phyloP scores from a whole-genome alignment of 78 protist genomes.

The Pirum gemmata region DNA sequence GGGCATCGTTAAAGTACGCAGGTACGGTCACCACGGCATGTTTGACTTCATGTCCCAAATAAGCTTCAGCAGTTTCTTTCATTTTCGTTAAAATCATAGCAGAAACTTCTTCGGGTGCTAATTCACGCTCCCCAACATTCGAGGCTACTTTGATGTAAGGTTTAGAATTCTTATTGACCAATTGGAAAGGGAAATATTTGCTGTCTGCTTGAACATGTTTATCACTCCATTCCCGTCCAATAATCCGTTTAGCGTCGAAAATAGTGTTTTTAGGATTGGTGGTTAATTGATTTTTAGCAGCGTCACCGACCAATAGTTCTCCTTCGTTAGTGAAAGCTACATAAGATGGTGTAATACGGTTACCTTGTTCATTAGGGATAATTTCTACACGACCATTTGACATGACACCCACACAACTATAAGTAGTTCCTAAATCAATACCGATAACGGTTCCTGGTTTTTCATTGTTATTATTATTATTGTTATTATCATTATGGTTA shows the following conservation, averaged over 20 bases:
- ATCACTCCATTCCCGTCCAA: slow-evolving; percentile 86
- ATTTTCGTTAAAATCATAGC: slow-evolving; percentile 84
- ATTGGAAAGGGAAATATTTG: slow-evolving; percentile 85
- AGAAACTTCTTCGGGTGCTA: slow-evolving; percentile 77
- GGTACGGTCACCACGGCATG: slow-evolving; percentile 86
- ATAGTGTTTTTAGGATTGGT: slow-evolving; percentile 92
- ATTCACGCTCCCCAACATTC: slow-evolving; percentile 65
- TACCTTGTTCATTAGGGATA: slow-evolving; percentile 85
- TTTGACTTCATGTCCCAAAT: slow-evolving; percentile 68
- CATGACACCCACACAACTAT: slow-evolving; percentile 54
- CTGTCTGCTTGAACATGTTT: slow-evolving; percentile 73
- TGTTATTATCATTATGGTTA: too few species aligned
- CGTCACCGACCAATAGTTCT: slow-evolving; percentile 90
- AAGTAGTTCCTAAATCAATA: slow-evolving; percentile 39
- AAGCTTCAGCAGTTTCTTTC: slow-evolving; percentile 81
- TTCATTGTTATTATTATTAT: too few species aligned
- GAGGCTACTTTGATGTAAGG: slow-evolving; percentile 73
- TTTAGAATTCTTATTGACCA: slow-evolving; percentile 53
- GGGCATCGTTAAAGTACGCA: slow-evolving; percentile 93
- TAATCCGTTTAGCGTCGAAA: slow-evolving; percentile 92
- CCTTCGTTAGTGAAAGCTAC: slow-evolving; percentile 90
- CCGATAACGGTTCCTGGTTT: too few species aligned
- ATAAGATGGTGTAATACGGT: slow-evolving; percentile 84
- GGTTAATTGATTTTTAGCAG: slow-evolving; percentile 81
- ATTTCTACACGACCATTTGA: slow-evolving; percentile 75